Evolutionary conservation across 225 moss, liverwort and hornwort genomes (phyloP).

Genomic region (Marchantia paleacea): DNA sequence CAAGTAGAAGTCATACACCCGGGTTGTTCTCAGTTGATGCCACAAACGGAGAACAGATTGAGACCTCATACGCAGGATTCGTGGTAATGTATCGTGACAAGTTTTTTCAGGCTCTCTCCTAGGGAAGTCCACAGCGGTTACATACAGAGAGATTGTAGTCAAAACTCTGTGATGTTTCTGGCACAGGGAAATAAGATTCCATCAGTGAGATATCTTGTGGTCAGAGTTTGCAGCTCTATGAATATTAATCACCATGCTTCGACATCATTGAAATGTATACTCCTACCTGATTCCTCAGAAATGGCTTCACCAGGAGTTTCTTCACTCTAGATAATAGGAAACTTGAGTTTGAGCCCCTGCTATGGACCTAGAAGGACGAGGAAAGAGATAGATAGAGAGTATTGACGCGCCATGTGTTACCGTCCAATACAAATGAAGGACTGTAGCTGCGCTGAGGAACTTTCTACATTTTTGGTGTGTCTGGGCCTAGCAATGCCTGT

Average conservation of each 20-base stretch:
- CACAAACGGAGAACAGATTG: background rate
- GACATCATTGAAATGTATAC: background rate
- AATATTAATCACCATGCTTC: background rate
- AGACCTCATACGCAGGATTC: background rate
- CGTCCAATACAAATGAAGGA: background rate
- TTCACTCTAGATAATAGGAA: background rate
- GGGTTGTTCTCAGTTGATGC: background rate
- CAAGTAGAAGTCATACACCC: background rate
- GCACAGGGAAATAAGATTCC: background rate
- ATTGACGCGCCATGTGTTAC: background rate
- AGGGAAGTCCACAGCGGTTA: background rate
- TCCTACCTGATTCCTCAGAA: background rate
- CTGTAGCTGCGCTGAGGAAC: background rate
- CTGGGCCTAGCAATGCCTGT: background rate
- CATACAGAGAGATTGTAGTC: background rate
- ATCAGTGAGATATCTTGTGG: background rate
- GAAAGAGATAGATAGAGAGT: background rate
- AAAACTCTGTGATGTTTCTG: background rate
- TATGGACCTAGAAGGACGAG: background rate
- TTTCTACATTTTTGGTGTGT: background rate
- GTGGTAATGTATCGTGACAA: background rate
- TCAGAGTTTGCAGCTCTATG: background rate
- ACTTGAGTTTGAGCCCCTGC: background rate
- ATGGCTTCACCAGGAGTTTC: background rate
- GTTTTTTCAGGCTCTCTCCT: background rate